Conservation (phyloP, 140 eudicot species). For the Cichorium intybus region DNA sequence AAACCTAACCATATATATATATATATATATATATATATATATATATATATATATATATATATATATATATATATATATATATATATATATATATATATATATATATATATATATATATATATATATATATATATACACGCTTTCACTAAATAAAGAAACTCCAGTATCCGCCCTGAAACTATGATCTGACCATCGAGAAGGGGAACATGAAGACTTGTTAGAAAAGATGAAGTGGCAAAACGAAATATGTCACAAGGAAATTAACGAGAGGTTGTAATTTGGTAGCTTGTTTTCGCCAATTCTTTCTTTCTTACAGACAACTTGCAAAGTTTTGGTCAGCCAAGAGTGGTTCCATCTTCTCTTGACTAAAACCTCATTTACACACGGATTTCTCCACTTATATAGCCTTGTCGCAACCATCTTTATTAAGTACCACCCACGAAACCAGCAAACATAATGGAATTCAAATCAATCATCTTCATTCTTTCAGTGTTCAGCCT, state of each 20-base stretch:
- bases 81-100: no score
- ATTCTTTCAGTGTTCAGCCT: constrained; percentile 24
- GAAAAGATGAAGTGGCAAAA: constrained; percentile 23
- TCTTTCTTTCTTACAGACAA: constrained; percentile 21
- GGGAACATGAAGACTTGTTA: background rate
- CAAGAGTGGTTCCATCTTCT: constrained; percentile 72
- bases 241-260: constrained; percentile 14
- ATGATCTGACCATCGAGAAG: no score
- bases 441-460: constrained; percentile 36
- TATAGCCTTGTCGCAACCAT: constrained; percentile 42
- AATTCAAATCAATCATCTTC: constrained; percentile 25
- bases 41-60: no score
- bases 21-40: no score
- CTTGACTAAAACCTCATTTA: constrained; percentile 53
- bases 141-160: no score
- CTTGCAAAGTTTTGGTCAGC: constrained; percentile 35
- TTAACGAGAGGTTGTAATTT: constrained; percentile 4
- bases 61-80: no score
- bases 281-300: constrained; percentile 30
- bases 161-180: no score
- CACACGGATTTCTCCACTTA: constrained; percentile 22
- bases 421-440: constrained; percentile 3
- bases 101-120: no score
- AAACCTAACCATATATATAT: no score
- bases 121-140: no score